A percentile compares a stretch with the other conserved stretches of the same genome.
Conservation (phyloP, 805 yeast genomes). For the Jamesozyma lodderae region DNA sequence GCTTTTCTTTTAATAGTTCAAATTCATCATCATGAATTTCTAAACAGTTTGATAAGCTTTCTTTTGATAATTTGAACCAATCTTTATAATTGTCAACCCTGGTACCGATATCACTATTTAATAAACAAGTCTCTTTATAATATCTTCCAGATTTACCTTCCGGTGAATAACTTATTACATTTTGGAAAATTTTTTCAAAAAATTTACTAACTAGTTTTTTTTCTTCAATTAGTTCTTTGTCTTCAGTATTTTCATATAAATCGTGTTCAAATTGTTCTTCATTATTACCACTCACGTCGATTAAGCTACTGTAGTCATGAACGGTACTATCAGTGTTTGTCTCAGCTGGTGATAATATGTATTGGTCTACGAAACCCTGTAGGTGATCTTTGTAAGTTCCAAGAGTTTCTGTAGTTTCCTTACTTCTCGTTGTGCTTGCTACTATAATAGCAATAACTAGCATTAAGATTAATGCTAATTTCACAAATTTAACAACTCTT, state of each 20-base stretch:
- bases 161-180: conserved; percentile 15
- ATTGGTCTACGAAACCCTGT: not conserved
- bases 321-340: not conserved
- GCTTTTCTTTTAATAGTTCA: conserved; percentile 12
- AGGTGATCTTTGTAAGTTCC: not conserved
- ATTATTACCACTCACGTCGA: not conserved
- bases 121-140: conserved; percentile 11
- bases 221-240: too few species aligned
- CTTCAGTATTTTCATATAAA: conserved; percentile 2
- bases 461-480: not conserved
- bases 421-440: not conserved
- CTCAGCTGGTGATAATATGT: not conserved
- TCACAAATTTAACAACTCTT: not conserved
- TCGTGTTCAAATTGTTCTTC: conserved; percentile 2
- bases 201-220: not conserved
- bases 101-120: conserved; percentile 18
- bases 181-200: conserved; percentile 11
- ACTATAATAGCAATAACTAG: conserved; percentile 1
- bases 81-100: conserved; percentile 14
- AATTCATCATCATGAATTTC: conserved; percentile 14
- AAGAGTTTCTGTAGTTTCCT: not conserved
- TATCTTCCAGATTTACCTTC: conserved; percentile 13
- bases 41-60: conserved; percentile 17
- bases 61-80: conserved; percentile 16
- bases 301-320: too few species aligned